These are phyloP conservation scores for Calamus simplicifolius DNA, from an alignment of 176 grass and related monocot species.

Conservation along the genomic window DNA sequence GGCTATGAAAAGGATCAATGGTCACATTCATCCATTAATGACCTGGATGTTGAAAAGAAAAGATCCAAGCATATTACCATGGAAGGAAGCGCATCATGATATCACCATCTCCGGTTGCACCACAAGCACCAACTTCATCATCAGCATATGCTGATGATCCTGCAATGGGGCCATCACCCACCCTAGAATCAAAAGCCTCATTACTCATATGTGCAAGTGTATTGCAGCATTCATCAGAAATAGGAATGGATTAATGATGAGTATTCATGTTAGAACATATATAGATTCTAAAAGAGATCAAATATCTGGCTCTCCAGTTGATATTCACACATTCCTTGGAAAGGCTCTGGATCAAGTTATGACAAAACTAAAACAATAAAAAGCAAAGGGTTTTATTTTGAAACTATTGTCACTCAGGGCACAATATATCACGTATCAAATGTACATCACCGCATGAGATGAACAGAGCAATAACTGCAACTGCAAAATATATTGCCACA, in stretches of 20 bases:
- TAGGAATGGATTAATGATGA: background rate
- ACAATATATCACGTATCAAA: no score
- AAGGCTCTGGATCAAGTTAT: no score
- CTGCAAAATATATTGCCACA: no score
- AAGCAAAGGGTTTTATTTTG: no score
- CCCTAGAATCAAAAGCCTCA: slow-evolving; percentile 35
- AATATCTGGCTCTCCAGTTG: background rate
- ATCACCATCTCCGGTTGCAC: slow-evolving; percentile 91
- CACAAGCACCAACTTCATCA: slow-evolving; percentile 82
- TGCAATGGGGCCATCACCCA: slow-evolving; percentile 90
- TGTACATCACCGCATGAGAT: no score
- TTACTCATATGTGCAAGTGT: slow-evolving; percentile 11
- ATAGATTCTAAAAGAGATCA: background rate
- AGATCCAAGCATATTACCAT: slow-evolving; percentile 39
- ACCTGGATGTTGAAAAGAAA: background rate
- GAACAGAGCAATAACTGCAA: no score
- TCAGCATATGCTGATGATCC: slow-evolving; percentile 81
- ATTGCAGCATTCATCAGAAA: slow-evolving; percentile 4
- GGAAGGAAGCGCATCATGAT: slow-evolving; percentile 97
- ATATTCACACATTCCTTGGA: no score
- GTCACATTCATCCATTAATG: no score
- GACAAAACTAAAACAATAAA: no score
- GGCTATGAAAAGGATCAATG: no score
- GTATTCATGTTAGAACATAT: background rate
- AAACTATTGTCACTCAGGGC: no score